Conservation (phyloP, 2,329 filamentous ascomycete genomes). For the Calonectria pseudoreteaudii region DNA sequence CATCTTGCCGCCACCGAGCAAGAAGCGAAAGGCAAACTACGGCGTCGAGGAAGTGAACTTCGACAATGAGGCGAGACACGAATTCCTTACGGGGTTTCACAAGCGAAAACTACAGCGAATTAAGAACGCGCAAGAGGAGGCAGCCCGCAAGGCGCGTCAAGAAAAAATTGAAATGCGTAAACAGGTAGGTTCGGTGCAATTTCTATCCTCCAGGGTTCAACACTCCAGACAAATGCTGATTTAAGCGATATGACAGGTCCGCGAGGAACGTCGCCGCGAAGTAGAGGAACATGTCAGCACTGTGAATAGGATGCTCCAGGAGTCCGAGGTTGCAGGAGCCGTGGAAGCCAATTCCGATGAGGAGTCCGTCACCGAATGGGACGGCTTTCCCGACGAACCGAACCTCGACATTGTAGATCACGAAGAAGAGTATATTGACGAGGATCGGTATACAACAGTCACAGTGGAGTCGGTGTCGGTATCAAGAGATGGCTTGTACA, state of each 20-base stretch:
- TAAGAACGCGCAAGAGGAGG: constrained; percentile 86
- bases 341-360: constrained; percentile 56
- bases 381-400: constrained; percentile 69
- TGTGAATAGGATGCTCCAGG: constrained; percentile 77
- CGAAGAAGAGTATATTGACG: constrained; percentile 95
- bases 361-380: constrained; percentile 68
- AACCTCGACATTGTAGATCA: constrained; percentile 72
- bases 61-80: constrained; percentile 80
- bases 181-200: constrained; percentile 67
- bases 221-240: constrained; percentile 18
- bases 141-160: constrained; percentile 79
- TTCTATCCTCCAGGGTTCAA: not conserved
- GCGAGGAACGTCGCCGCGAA: constrained; percentile 84
- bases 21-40: constrained; percentile 72
- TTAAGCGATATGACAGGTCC: constrained; percentile 67
- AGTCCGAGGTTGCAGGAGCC: constrained; percentile 62
- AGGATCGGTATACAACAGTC: constrained; percentile 95
- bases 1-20: constrained; percentile 68
- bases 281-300: constrained; percentile 84
- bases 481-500: constrained; percentile 77
- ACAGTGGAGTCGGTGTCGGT: constrained; percentile 91
- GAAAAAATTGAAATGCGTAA: constrained; percentile 81
- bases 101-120: constrained; percentile 91
- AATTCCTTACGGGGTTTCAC: constrained; percentile 95
- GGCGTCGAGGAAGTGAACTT: constrained; percentile 86